Evolutionary conservation across 768 basidiomycete species (phyloP).

Genomic region (Podaxis sp.): DNA sequence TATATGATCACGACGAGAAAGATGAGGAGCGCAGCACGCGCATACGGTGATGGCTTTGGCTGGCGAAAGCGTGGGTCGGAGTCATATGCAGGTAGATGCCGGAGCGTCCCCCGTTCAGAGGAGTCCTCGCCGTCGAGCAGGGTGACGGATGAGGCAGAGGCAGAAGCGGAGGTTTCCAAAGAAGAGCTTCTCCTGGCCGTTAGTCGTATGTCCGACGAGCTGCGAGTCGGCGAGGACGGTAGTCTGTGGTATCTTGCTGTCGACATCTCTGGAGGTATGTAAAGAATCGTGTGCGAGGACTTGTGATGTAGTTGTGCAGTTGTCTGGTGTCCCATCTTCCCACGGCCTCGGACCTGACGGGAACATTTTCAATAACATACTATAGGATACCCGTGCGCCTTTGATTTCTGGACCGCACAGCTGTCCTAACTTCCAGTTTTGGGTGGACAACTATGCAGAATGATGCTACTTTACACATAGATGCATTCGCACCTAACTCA

Average conservation of each 20-base stretch:
- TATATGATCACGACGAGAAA: slow-evolving; percentile 31
- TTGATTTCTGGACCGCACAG: slow-evolving; percentile 35
- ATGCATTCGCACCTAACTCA: not conserved
- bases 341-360: not conserved
- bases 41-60: slow-evolving; percentile 32
- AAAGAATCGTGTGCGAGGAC: not conserved
- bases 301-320: not conserved
- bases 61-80: slow-evolving; percentile 31
- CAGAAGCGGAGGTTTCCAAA: not conserved
- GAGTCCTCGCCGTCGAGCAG: not conserved
- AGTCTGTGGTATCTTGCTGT: slow-evolving; percentile 5
- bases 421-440: slow-evolving; percentile 25
- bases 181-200: slow-evolving; percentile 4
- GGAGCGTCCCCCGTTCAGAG: slow-evolving; percentile 2
- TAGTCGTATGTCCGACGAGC: not conserved
- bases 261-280: not conserved
- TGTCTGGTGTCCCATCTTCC: not conserved
- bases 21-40: slow-evolving; percentile 33
- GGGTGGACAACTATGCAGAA: slow-evolving; percentile 33
- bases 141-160: slow-evolving; percentile 1
- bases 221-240: slow-evolving; percentile 1
- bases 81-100: slow-evolving; percentile 10
- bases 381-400: slow-evolving; percentile 4
- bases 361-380: not conserved
- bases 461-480: slow-evolving; percentile 24